Evolutionary conservation across 2,329 filamentous ascomycete genomes (phyloP).

Genomic region (Nigrospora osmanthi): DNA sequence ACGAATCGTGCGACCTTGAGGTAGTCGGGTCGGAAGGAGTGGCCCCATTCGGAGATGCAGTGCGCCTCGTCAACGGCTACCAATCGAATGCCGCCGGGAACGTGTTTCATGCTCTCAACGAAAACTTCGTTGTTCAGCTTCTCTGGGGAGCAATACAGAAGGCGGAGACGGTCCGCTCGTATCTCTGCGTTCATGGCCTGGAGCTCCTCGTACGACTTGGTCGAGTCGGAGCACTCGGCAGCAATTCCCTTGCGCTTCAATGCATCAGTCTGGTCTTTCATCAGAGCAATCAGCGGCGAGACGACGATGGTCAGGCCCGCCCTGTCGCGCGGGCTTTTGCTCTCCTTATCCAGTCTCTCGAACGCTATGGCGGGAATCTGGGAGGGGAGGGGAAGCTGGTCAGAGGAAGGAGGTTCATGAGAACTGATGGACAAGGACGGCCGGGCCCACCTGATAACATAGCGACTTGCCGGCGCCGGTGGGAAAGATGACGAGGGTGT

Average conservation of each 20-base stretch:
- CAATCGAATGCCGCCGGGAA: conserved; percentile 47
- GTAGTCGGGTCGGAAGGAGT: conserved; percentile 19
- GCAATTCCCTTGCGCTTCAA: conserved; percentile 38
- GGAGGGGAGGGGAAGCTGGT: too few relatives aligned
- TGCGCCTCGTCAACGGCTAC: conserved; percentile 52
- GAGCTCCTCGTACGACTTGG: conserved; percentile 40
- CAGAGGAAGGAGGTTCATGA: background rate
- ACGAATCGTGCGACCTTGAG: conserved; percentile 43
- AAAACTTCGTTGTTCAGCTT: conserved; percentile 55
- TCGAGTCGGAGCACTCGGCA: conserved; percentile 49
- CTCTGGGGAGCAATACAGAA: conserved; percentile 53
- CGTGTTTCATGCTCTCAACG: conserved; percentile 43
- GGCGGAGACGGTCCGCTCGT: conserved; percentile 36
- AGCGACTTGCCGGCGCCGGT: conserved; percentile 42
- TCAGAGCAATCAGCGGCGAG: conserved; percentile 47
- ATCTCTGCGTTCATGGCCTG: conserved; percentile 26
- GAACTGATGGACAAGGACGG: background rate
- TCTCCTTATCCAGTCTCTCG: conserved; percentile 28
- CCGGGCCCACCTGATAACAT: conserved; percentile 33
- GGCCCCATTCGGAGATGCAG: conserved; percentile 44
- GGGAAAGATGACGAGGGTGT: conserved; percentile 35
- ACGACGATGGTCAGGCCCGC: conserved; percentile 48
- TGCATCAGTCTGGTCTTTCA: conserved; percentile 55
- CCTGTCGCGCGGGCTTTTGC: conserved; percentile 18
- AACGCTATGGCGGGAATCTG: conserved; percentile 41